These are phyloP conservation scores for Oxyria digyna DNA, from an alignment of 148 eudicot genomes.

Conservation along the genomic window DNA sequence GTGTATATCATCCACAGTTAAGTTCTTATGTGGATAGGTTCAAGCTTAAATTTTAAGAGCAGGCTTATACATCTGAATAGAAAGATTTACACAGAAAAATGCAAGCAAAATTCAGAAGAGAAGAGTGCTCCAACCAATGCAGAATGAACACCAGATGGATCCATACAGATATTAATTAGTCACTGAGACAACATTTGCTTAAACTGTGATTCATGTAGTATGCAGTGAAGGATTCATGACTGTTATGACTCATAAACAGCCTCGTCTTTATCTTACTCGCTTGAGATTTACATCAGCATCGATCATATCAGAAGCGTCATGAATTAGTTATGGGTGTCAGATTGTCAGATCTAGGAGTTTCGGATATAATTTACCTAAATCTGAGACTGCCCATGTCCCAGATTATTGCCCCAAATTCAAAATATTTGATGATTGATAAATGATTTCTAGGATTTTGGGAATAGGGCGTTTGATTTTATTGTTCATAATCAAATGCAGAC, in stretches of 20 bases:
- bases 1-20: too few species aligned
- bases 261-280: too few species aligned
- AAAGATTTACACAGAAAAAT: too few species aligned
- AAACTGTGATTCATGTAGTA: neutral
- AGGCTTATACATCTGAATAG: too few species aligned
- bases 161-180: neutral
- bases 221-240: neutral
- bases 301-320: neutral
- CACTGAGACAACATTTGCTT: neutral
- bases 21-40: too few species aligned
- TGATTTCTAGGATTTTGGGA: neutral
- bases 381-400: neutral
- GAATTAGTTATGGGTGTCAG: neutral
- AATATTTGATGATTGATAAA: neutral
- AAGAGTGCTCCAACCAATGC: slow-evolving; percentile 1
- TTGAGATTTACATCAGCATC: too few species aligned
- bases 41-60: too few species aligned
- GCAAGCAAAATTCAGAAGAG: too few species aligned
- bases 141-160: neutral
- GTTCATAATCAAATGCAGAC: neutral
- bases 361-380: neutral
- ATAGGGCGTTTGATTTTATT: neutral
- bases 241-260: neutral
- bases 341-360: neutral
- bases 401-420: neutral